Conservation (phyloP, 2,329 filamentous ascomycete species). For the Pestalotiopsis sp. region DNA sequence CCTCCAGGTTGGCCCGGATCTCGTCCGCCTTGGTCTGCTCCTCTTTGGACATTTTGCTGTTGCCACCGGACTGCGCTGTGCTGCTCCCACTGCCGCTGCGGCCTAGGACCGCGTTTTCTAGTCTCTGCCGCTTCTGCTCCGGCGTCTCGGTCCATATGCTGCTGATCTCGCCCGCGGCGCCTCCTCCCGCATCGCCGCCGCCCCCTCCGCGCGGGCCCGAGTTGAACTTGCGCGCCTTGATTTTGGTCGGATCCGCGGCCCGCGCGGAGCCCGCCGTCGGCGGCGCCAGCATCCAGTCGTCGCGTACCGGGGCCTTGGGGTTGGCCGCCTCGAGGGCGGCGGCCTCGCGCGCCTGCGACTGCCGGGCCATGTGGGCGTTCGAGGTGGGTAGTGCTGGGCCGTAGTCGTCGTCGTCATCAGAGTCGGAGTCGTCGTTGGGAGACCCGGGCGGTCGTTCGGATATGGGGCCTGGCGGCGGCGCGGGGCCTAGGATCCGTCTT, state of each 20-base stretch:
- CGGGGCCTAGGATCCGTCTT: constrained; percentile 43
- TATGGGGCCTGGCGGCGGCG: constrained; percentile 45
- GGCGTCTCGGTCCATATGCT: constrained; percentile 91
- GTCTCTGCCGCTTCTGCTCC: constrained; percentile 79
- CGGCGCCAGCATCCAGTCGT: constrained; percentile 83
- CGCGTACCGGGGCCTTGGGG: constrained; percentile 63
- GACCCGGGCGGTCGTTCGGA: constrained; percentile 35
- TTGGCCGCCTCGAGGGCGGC: constrained; percentile 35
- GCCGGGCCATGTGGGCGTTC: constrained; percentile 28
- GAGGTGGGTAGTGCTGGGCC: constrained; percentile 61
- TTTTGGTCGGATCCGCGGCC: constrained; percentile 80
- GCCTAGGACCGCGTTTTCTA: constrained; percentile 83
- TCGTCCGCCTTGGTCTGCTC: constrained; percentile 57
- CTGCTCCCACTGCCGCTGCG: constrained; percentile 48
- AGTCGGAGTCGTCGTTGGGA: constrained; percentile 36
- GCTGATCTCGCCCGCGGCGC: constrained; percentile 53
- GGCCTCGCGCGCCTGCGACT: constrained; percentile 25
- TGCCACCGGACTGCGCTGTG: constrained; percentile 46
- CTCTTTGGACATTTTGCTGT: constrained; percentile 43
- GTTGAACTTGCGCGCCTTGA: constrained; percentile 82
- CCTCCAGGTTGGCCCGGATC: constrained; percentile 54
- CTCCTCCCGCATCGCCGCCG: constrained; percentile 30
- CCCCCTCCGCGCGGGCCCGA: constrained; percentile 55
- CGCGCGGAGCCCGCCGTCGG: constrained; percentile 57
- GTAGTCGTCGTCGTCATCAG: constrained; percentile 59